These are phyloP conservation scores for Musa itinerans DNA, from an alignment of 176 grass and related monocot genomes.

Conservation along the genomic window DNA sequence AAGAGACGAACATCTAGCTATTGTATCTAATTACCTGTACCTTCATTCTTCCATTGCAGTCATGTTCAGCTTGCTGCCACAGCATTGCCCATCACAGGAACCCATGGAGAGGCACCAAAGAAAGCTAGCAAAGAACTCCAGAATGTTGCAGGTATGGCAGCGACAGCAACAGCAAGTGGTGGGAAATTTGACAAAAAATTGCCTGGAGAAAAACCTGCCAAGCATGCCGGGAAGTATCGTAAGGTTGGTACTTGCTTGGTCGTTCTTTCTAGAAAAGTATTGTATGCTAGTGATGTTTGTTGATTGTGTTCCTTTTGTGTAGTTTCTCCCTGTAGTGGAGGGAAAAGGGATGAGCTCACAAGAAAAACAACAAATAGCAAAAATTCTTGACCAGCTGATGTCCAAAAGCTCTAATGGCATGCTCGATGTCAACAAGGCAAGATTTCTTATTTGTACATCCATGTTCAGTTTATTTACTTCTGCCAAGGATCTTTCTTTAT, in stretches of 20 bases:
- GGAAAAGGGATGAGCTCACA: slow-evolving; percentile 62
- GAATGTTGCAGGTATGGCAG: slow-evolving; percentile 73
- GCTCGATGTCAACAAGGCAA: slow-evolving; percentile 70
- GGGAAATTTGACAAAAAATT: slow-evolving; percentile 92
- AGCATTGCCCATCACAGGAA: slow-evolving; percentile 66
- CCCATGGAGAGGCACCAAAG: slow-evolving; percentile 48
- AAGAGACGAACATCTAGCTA: background rate
- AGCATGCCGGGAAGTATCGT: slow-evolving; percentile 77
- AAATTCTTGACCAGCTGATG: slow-evolving; percentile 59
- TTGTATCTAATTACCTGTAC: slow-evolving; percentile 8
- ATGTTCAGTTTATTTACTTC: no score
- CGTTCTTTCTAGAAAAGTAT: background rate
- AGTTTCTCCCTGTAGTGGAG: slow-evolving; percentile 72
- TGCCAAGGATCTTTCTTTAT: no score
- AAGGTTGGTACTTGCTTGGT: slow-evolving; percentile 33
- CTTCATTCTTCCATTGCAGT: slow-evolving; percentile 28
- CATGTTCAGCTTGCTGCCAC: slow-evolving; percentile 84
- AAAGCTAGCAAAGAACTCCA: slow-evolving; percentile 80
- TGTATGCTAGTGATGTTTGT: background rate
- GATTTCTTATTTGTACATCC: slow-evolving; percentile 2
- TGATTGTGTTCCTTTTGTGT: slow-evolving; percentile 7
- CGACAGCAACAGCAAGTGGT: slow-evolving; percentile 77
- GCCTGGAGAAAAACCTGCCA: slow-evolving; percentile 74
- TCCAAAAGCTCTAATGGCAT: slow-evolving; percentile 49
- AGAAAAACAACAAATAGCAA: slow-evolving; percentile 62